Conservation (phyloP, 2,329 filamentous ascomycete genomes). For the Epichloe uncinata region DNA sequence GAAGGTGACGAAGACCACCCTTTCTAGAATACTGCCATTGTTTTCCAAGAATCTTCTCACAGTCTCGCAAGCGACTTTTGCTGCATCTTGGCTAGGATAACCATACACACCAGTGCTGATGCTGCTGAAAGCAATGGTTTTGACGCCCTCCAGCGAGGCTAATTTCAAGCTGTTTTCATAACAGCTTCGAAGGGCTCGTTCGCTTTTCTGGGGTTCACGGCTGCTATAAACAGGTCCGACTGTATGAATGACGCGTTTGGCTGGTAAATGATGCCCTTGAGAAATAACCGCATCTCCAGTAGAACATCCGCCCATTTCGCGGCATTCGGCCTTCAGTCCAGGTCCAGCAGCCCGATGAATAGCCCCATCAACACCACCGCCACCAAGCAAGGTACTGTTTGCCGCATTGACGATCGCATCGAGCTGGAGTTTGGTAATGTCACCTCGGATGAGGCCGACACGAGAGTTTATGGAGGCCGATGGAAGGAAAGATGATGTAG, state of each 20-base stretch:
- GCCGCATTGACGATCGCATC: constrained; percentile 91
- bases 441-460: constrained; percentile 56
- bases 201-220: constrained; percentile 20
- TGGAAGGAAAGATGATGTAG: constrained; percentile 15
- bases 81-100: constrained; percentile 65
- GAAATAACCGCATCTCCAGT: constrained; percentile 81
- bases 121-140: constrained; percentile 67
- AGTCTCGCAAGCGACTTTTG: constrained; percentile 51
- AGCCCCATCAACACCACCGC: constrained; percentile 84
- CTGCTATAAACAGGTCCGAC: constrained; percentile 68
- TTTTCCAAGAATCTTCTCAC: constrained; percentile 42
- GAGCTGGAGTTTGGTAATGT: constrained; percentile 68
- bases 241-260: constrained; percentile 71
- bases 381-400: constrained; percentile 64
- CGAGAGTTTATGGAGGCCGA: constrained; percentile 53
- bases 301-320: constrained; percentile 53
- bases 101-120: constrained; percentile 86
- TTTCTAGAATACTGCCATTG: constrained; percentile 40
- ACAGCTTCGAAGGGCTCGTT: constrained; percentile 42
- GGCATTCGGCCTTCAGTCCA: constrained; percentile 55
- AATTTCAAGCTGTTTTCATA: constrained; percentile 61
- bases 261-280: constrained; percentile 59
- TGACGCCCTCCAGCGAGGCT: constrained; percentile 53
- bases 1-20: constrained; percentile 79
- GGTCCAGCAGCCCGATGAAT: constrained; percentile 76